phyloP scores from a whole-genome alignment of 768 basidiomycete species.

The Leccinum aurantiacum region DNA sequence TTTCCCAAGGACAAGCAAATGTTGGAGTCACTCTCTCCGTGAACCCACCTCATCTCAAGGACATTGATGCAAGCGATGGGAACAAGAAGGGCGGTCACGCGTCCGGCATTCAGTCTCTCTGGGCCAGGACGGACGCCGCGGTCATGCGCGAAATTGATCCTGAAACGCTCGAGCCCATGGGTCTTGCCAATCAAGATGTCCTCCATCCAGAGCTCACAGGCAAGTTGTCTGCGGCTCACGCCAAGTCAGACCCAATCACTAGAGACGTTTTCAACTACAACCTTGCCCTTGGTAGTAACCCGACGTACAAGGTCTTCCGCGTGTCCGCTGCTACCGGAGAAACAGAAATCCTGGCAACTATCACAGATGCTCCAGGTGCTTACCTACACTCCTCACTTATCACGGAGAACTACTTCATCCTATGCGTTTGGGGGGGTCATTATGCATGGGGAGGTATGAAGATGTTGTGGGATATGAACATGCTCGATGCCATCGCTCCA shows the following conservation, averaged over 20 bases:
- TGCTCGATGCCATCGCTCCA: slow-evolving; percentile 33
- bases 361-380: slow-evolving; percentile 38
- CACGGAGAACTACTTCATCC: slow-evolving; percentile 37
- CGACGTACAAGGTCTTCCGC: slow-evolving; percentile 37
- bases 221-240: slow-evolving; percentile 36
- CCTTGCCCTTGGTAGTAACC: slow-evolving; percentile 27
- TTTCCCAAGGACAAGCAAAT: slow-evolving; percentile 14
- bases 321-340: slow-evolving; percentile 33
- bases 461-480: slow-evolving; percentile 33
- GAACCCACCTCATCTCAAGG: slow-evolving; percentile 29
- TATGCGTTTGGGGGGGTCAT: slow-evolving; percentile 37
- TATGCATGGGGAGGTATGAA: slow-evolving; percentile 30
- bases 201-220: slow-evolving; percentile 37
- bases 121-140: slow-evolving; percentile 34
- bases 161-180: slow-evolving; percentile 38
- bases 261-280: slow-evolving; percentile 40
- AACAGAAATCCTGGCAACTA: slow-evolving; percentile 36
- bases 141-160: slow-evolving; percentile 36
- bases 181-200: slow-evolving; percentile 25
- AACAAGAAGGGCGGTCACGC: slow-evolving; percentile 26
- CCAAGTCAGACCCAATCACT: slow-evolving; percentile 36
- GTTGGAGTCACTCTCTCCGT: slow-evolving; percentile 32
- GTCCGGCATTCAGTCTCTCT: slow-evolving; percentile 29
- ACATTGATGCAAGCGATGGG: slow-evolving; percentile 20
- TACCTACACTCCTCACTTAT: slow-evolving; percentile 40